Evolutionary conservation across 1,139 yeast species (phyloP), one percentile per base, ranked within the genome.

Genomic region (Blastobotrys serpentis): DNA sequence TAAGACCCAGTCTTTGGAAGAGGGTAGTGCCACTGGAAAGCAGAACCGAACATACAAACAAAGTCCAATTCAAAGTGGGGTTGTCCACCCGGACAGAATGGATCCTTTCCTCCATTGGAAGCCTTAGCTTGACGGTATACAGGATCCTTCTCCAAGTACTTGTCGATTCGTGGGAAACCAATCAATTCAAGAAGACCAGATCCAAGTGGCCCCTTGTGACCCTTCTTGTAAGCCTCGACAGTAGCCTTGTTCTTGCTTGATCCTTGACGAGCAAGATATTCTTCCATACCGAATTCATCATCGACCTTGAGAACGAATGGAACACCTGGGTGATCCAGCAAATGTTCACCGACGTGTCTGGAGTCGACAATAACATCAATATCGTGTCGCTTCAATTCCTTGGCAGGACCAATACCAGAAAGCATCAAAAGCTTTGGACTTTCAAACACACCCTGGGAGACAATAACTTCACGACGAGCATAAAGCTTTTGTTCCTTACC

Each of bases 271-370:
- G 56, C 43, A 42, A 57, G 52, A 44, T 43, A 38, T 30, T 50
- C 57, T 42, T 57, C 61, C 53, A 57, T 50, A 42, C 60, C 49
- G 43, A 48, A 43, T 2, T 57, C 59, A 47, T 57, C 61, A 51
- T 57, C 53, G n/a, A 57, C 55, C 16, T 53, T 48, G 30, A 57
- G 52, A 16, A 57, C 61, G 48, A 57, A 57, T 25, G 61, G 61
- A 3, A 57, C 61, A 29, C 61, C 64, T n/a, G 64, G 64, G 47
- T 61, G 65, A 44, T 61, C 65, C 46, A 61, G 56, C 48, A 61
- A 55, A 47, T 61, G 53, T 47, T 61, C 56, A 8, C 65, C 65
- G 18, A 61, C 65, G 37, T 61, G 62, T 43, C 50, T 58, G 36
- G 57, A 51, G 40, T 61, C 63, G 29, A 61, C 57, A n/a, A 56